These are phyloP conservation scores for Fusarium torulosum DNA, from an alignment of 2,329 filamentous ascomycete genomes.

Conservation along the genomic window DNA sequence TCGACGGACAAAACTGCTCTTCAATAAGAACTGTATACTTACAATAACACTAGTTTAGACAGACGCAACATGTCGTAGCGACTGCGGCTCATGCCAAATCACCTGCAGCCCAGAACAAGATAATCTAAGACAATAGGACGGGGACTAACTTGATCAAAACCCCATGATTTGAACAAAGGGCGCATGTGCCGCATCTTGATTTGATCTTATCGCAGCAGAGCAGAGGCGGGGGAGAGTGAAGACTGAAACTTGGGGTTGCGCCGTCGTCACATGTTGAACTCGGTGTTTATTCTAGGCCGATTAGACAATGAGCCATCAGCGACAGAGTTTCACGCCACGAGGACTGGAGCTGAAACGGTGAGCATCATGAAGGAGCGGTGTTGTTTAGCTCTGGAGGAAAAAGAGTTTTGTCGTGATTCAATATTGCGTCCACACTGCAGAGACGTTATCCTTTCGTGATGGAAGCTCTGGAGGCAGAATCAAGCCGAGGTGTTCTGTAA, in stretches of 20 bases:
- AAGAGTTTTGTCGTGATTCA: constrained; percentile 13
- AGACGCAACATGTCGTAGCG: background rate
- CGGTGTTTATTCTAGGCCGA: background rate
- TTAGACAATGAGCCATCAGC: background rate
- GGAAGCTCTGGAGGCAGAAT: constrained; percentile 4
- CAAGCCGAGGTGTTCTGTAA: constrained; percentile 31
- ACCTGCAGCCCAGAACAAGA: constrained; percentile 33
- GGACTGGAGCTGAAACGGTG: constrained; percentile 19
- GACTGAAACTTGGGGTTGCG: constrained; percentile 1
- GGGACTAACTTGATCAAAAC: constrained; percentile 26
- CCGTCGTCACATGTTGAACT: constrained; percentile 22
- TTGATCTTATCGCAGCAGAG: background rate
- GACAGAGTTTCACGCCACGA: constrained; percentile 31
- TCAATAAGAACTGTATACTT: background rate
- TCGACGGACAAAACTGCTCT: background rate
- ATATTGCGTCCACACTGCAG: background rate
- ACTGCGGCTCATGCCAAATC: constrained; percentile 26
- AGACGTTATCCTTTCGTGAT: constrained; percentile 6
- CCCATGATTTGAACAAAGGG: constrained; percentile 36
- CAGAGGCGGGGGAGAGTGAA: background rate
- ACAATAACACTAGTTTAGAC: background rate
- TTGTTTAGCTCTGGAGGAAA: background rate
- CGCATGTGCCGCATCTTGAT: constrained; percentile 33
- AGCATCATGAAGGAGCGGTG: constrained; percentile 1
- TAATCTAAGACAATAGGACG: constrained; percentile 25